phyloP scores from a whole-genome alignment of 495 filamentous ascomycete species.

The Aspergillus ostianus region DNA sequence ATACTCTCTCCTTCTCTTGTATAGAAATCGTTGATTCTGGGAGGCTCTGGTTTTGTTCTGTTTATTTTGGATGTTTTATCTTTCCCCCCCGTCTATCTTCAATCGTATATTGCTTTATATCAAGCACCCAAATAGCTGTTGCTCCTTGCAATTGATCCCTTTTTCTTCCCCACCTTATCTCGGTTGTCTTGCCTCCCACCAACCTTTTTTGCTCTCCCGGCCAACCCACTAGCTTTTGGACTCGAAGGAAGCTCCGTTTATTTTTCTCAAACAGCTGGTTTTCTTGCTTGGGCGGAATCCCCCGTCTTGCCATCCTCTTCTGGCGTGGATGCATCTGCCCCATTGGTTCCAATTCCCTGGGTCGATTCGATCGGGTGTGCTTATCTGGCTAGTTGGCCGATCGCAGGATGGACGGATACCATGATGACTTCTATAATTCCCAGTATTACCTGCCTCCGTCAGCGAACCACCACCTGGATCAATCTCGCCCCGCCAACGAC shows the following conservation, averaged over 20 bases:
- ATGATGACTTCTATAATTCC: conserved; percentile 18
- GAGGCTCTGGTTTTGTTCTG: background rate
- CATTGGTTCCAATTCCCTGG: conserved; percentile 17
- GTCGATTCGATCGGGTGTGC: conserved; percentile 19
- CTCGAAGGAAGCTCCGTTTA: background rate
- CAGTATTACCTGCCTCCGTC: conserved; percentile 15
- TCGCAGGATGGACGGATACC: conserved; percentile 16
- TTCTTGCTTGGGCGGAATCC: background rate
- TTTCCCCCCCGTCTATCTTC: background rate
- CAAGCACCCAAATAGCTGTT: background rate
- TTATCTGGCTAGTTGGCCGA: conserved; percentile 10
- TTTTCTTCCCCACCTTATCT: background rate
- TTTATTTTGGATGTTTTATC: background rate
- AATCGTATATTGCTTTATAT: conserved; percentile 6
- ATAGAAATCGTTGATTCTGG: background rate
- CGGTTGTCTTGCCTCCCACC: background rate
- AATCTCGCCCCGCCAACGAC: conserved; percentile 12
- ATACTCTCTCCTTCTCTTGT: background rate
- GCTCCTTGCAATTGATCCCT: conserved; percentile 1
- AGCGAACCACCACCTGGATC: conserved; percentile 11
- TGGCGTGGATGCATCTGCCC: conserved; percentile 14
- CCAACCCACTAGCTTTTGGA: background rate
- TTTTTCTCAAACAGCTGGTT: background rate
- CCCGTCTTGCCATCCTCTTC: background rate
- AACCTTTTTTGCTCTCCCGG: background rate